phyloP scores from a whole-genome alignment of 257 asterid genomes.

The Jacaranda copaia region DNA sequence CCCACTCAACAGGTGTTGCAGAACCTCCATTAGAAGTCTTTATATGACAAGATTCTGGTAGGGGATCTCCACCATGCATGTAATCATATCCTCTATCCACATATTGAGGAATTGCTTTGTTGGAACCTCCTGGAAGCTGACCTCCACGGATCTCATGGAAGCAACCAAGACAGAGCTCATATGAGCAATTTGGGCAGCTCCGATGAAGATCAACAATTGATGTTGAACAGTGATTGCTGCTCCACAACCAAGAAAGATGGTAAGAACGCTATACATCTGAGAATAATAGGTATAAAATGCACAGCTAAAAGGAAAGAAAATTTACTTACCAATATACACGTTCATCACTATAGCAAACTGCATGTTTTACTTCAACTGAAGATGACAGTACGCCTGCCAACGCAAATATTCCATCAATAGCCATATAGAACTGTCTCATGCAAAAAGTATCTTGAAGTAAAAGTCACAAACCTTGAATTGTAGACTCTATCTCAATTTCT shows the following conservation, averaged over 20 bases:
- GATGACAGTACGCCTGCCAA: constrained; percentile 60
- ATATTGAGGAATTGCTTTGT: constrained; percentile 41
- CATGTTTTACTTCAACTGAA: constrained; percentile 59
- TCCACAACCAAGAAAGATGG: constrained; percentile 30
- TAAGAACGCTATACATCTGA: constrained; percentile 12
- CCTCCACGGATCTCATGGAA: constrained; percentile 69
- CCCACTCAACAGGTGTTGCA: constrained; percentile 50
- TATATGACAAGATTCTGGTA: constrained; percentile 42
- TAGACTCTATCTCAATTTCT: constrained; percentile 71
- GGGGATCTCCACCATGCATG: constrained; percentile 86
- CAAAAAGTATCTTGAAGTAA: not conserved
- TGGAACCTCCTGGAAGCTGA: constrained; percentile 47
- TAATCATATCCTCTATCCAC: constrained; percentile 64
- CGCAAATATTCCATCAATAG: constrained; percentile 33
- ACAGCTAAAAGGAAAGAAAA: constrained; percentile 25
- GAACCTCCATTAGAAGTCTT: constrained; percentile 39
- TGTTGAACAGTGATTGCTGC: constrained; percentile 90
- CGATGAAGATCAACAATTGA: constrained; percentile 96
- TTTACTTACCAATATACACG: constrained; percentile 79
- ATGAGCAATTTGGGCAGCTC: constrained; percentile 83
- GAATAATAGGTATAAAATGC: constrained; percentile 4
- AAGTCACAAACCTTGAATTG: constrained; percentile 56
- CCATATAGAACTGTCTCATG: not conserved
- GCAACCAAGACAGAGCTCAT: constrained; percentile 86
- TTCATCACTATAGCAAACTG: constrained; percentile 64